Evolutionary conservation across 2,329 filamentous ascomycete species (phyloP).

Genomic region (Corinectria fuckeliana): DNA sequence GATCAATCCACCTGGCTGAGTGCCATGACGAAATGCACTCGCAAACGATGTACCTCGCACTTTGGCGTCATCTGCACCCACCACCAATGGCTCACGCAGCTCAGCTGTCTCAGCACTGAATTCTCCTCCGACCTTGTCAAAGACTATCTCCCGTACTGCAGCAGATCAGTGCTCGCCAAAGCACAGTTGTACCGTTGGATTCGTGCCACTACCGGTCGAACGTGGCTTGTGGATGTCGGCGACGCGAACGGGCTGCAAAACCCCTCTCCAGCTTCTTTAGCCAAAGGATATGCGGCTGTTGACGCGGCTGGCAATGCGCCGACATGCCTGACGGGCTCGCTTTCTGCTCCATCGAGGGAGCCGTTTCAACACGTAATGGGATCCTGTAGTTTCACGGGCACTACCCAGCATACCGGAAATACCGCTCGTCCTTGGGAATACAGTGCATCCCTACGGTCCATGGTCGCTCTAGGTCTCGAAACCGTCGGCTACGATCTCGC

Average conservation of each 20-base stretch:
- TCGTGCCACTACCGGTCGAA: slow-evolving; percentile 1
- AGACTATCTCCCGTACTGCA: slow-evolving; percentile 16
- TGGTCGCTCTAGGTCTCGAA: slow-evolving; percentile 17
- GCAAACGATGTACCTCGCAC: slow-evolving; percentile 17
- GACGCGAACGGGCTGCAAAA: slow-evolving; percentile 3
- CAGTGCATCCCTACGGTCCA: not conserved
- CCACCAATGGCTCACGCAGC: slow-evolving; percentile 24
- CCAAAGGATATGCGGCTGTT: slow-evolving; percentile 4
- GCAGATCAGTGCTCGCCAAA: slow-evolving; percentile 23
- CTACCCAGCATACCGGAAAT: slow-evolving; percentile 10
- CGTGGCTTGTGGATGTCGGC: slow-evolving; percentile 21
- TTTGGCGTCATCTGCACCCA: slow-evolving; percentile 24
- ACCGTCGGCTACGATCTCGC: slow-evolving; percentile 20
- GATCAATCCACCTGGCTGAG: slow-evolving; percentile 16
- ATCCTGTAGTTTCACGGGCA: slow-evolving; percentile 18
- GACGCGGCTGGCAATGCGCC: slow-evolving; percentile 2
- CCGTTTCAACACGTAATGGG: slow-evolving; percentile 7
- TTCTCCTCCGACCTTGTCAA: slow-evolving; percentile 10
- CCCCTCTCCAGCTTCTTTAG: slow-evolving; percentile 1
- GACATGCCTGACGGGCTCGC: slow-evolving; percentile 6
- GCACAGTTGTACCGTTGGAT: slow-evolving; percentile 22
- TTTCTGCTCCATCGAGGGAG: not conserved
- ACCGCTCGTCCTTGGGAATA: slow-evolving; percentile 27
- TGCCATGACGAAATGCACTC: slow-evolving; percentile 23
- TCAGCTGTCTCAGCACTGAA: slow-evolving; percentile 20